A percentile compares a stretch with the other conserved stretches of the same genome.
Conservation (phyloP, 108 stramenopile genomes). For the Aurantiochytrium sp. region DNA sequence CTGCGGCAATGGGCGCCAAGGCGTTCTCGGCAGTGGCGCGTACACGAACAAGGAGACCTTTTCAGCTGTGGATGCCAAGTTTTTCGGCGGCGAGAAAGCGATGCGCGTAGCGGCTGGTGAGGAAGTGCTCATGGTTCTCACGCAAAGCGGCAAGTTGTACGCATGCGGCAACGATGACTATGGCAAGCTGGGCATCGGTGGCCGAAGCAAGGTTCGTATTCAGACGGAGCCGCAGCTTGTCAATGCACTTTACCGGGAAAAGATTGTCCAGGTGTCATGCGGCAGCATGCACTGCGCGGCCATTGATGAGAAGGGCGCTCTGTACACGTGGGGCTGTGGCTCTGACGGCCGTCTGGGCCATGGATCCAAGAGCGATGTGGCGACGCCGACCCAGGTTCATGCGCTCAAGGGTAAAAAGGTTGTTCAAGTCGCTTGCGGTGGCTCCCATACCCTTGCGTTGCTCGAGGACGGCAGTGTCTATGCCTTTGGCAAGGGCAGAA, state of each 20-base stretch:
- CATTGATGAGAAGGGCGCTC: not conserved
- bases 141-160: not conserved
- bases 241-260: not conserved
- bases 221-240: not conserved
- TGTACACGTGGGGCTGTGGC: constrained; percentile 28
- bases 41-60: not conserved
- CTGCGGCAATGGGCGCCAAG: not conserved
- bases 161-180: not conserved
- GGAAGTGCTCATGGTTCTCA: not conserved
- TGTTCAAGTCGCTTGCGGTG: not conserved
- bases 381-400: not conserved
- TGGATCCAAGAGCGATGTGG: not conserved
- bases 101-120: not conserved
- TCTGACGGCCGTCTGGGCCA: constrained; percentile 25
- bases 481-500: constrained; percentile 33
- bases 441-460: constrained; percentile 9
- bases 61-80: not conserved
- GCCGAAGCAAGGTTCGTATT: not conserved
- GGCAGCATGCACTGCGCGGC: not conserved
- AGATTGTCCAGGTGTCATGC: not conserved
- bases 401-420: constrained; percentile 12
- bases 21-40: not conserved
- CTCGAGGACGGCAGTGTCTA: constrained; percentile 18
- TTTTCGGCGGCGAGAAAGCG: not conserved
- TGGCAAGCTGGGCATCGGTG: not conserved